A percentile compares a stretch with the other conserved stretches of the same genome.
These are phyloP conservation scores for Ophiosphaerella korrae DNA, from an alignment of 2,329 filamentous ascomycete genomes.

Conservation along the genomic window DNA sequence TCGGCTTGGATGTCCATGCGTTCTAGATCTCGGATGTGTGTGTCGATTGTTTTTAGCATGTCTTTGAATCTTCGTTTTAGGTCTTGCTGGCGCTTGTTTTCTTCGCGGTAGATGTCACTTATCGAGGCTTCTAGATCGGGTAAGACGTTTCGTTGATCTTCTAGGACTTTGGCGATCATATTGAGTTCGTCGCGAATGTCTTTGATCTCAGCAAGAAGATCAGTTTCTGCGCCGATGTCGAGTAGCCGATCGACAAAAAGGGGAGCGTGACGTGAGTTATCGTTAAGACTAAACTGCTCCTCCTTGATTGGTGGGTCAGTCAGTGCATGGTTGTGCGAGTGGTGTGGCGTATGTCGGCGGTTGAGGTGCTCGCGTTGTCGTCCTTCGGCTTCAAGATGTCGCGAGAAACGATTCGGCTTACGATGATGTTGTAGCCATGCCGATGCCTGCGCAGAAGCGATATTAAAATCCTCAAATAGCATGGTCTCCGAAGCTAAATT, in stretches of 20 bases:
- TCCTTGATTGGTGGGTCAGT: constrained; percentile 29
- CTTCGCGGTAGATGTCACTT: constrained; percentile 43
- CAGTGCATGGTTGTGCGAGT: constrained; percentile 36
- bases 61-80: constrained; percentile 62
- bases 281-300: constrained; percentile 40
- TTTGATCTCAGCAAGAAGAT: constrained; percentile 67
- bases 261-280: constrained; percentile 35
- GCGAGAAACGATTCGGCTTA: constrained; percentile 45
- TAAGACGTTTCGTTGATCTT: constrained; percentile 56
- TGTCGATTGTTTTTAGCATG: constrained; percentile 62
- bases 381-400: constrained; percentile 42
- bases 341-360: constrained; percentile 31
- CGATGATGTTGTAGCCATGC: constrained; percentile 59
- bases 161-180: constrained; percentile 62
- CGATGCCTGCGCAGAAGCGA: constrained; percentile 62
- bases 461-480: constrained; percentile 66
- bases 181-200: constrained; percentile 71
- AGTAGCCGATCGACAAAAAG: constrained; percentile 62
- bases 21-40: constrained; percentile 64
- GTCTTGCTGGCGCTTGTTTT: constrained; percentile 50
- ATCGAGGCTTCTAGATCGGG: constrained; percentile 55
- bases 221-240: constrained; percentile 65
- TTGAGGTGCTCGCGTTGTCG: constrained; percentile 39
- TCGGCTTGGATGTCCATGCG: constrained; percentile 68
- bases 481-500: constrained; percentile 57